Percentiles rank a stretch among this genome's conserved stretches.
Evolutionary conservation across 2,329 filamentous ascomycete species (phyloP).

Genomic region (Microascus cirrosus): DNA sequence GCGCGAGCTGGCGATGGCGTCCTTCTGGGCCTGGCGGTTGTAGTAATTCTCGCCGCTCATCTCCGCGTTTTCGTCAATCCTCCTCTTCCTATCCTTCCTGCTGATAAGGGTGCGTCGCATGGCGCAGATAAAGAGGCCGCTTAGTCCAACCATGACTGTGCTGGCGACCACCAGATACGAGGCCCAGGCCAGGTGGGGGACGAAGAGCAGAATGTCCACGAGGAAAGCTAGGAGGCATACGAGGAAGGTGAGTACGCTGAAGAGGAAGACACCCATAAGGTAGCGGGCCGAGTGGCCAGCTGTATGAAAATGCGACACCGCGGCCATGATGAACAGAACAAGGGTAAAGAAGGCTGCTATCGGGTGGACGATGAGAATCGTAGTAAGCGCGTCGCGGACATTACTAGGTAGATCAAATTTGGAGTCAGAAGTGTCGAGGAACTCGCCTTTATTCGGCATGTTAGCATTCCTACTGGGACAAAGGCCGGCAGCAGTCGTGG

Average conservation of each 20-base stretch:
- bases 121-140: conserved; percentile 78
- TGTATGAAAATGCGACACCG: conserved; percentile 73
- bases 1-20: conserved; percentile 30
- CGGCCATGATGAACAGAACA: conserved; percentile 70
- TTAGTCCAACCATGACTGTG: conserved; percentile 72
- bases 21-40: conserved; percentile 51
- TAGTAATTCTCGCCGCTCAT: conserved; percentile 96
- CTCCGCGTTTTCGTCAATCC: conserved; percentile 87
- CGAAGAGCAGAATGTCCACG: conserved; percentile 87
- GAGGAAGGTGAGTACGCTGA: conserved; percentile 75
- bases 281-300: conserved; percentile 86
- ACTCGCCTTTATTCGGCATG: not conserved
- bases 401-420: conserved; percentile 45
- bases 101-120: conserved; percentile 90
- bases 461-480: not conserved
- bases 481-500: not conserved
- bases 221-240: conserved; percentile 80
- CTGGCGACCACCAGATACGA: conserved; percentile 87
- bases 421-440: conserved; percentile 17
- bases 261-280: conserved; percentile 72
- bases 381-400: conserved; percentile 58
- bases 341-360: conserved; percentile 79
- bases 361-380: conserved; percentile 85
- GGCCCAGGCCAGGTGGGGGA: conserved; percentile 88
- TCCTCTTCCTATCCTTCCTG: conserved; percentile 83